Conservation (phyloP, 1,284 basidiomycete species). For the Tilletia setariae region DNA sequence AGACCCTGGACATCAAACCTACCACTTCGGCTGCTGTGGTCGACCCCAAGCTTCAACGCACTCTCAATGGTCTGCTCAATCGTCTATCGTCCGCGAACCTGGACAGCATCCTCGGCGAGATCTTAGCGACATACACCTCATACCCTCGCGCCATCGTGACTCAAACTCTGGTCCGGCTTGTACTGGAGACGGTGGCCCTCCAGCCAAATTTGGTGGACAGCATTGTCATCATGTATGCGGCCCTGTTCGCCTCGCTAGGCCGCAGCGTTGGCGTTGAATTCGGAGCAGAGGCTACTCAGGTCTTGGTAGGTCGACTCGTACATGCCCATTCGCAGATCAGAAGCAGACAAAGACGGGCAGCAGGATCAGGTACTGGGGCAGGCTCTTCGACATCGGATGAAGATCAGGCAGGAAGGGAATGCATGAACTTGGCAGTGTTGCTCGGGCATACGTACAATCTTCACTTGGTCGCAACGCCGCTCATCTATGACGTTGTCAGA, state of each 20-base stretch:
- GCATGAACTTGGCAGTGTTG: slow-evolving; percentile 80
- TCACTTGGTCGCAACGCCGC: slow-evolving; percentile 78
- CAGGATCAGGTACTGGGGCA: slow-evolving; percentile 21
- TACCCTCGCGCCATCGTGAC: slow-evolving; percentile 82
- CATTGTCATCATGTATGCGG: slow-evolving; percentile 85
- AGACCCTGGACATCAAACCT: slow-evolving; percentile 62
- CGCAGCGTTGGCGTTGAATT: slow-evolving; percentile 86
- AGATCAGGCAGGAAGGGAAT: slow-evolving; percentile 65
- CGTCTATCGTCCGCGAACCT: slow-evolving; percentile 85
- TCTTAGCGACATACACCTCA: slow-evolving; percentile 75
- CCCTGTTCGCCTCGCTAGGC: slow-evolving; percentile 78
- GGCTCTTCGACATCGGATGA: slow-evolving; percentile 4
- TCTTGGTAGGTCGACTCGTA: slow-evolving; percentile 31
- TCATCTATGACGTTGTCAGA: slow-evolving; percentile 86
- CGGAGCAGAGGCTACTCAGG: slow-evolving; percentile 60
- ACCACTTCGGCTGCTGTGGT: slow-evolving; percentile 60
- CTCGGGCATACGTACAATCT: slow-evolving; percentile 93
- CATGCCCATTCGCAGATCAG: slow-evolving; percentile 23
- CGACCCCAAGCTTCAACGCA: slow-evolving; percentile 68
- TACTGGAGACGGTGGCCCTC: slow-evolving; percentile 77
- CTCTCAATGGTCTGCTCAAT: slow-evolving; percentile 83
- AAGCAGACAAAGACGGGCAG: background rate
- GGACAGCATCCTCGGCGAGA: slow-evolving; percentile 69
- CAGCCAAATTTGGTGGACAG: slow-evolving; percentile 78
- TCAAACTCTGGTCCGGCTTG: slow-evolving; percentile 70